Base-by-base conservation (phyloP, 192 early-diverging fungal species). In the Umbelopsis ramanniana region DNA sequence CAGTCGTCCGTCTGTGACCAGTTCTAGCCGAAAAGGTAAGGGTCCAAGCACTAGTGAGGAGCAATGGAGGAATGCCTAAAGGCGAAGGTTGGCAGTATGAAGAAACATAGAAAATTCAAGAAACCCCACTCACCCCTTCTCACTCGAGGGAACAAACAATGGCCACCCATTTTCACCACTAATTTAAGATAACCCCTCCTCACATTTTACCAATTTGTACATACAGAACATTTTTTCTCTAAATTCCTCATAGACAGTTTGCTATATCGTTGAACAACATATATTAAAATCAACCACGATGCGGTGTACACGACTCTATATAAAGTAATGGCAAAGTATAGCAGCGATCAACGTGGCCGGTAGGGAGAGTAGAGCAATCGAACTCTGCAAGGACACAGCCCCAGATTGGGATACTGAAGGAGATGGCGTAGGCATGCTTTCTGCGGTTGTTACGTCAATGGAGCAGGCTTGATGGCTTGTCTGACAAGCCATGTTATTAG, bases 21-120 rank as follows among this genome's bases (percentile, higher is more conserved):
- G 24, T 17, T 63, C 33, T 37, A 17, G 15, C 33, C 12, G 19
- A 37, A 63, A 63, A 19, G 57, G 57, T 7, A 63, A 63, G 15
- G 57, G 33, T 35, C 57, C 57, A 37, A 63, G 57, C 33, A 19
- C 10, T 37, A 12, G 40, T 43, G 26, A 26, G 14, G 57, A 63
- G 29, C 57, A 63, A 5, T 63, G 57, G 57, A 35, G 57, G 57
- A 63, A 63, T 63, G 57, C 57, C 19, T 50, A 5, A 50, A 21
- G 9, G 48, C 17, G 48, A 17, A n/a, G 48, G 14, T 17, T 50
- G 48, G 17, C 48, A 12, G 40, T 43, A 43, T 11, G 40, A 12
- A 6, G 40, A 12, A 43, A 6, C 40, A 43, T 11, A 43, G 8
- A 43, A 43, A 12, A 43, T 12, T 43, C 6, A 43, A n/a, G n/a